Base-by-base conservation (phyloP, 108 stramenopile species). In the Pseudonitzschia delicatissima region DNA sequence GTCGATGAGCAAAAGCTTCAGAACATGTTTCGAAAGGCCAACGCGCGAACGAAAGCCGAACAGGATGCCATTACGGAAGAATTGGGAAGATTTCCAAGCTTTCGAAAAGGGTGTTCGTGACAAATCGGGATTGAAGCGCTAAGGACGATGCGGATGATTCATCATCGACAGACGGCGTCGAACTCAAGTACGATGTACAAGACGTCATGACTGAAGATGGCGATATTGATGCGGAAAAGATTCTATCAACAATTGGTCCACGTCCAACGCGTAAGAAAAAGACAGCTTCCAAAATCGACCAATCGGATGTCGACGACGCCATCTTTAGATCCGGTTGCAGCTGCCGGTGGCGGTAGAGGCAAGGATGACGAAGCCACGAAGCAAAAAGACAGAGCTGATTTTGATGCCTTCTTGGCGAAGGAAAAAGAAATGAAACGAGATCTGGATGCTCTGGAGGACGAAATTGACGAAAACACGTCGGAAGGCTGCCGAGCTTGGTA, bases 1-100 rank as follows among this genome's bases (percentile, higher is more conserved):
- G 77, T 81, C 42, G 90, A 90, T 60, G 86, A 90, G 40, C 89
- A 90, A 53, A 75, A 77, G 31, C 64, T 90, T 45, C 69, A 65
- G 59, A 64, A 60, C 34, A 75, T 87, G 66, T 82, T 70, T 36
- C 72, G 69, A 2, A 45, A 65, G 53, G 82, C 82, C 37, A 84
- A 84, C 34, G 86, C 80, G 2, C 59, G 59, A 20, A 84, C 82
- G 21, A 79, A 72, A 29, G 86, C 81, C 40, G 84, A 85, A 61
- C 78, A 84, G 62, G 84, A 81, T n/a, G 57, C 66, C 47, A 72
- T 90, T 33, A n/a, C 66, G 80, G n/a, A 62, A 64, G 17, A 73
- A 84, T 28, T 78, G 78, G 77, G 82, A 87, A 64, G 86, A 65
- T 40, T 90, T 69, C 69, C 80, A 64, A 64, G 58, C 33, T 52